phyloP scores from a whole-genome alignment of 345 rosid genomes.

The Xanthoceras sorbifolium region DNA sequence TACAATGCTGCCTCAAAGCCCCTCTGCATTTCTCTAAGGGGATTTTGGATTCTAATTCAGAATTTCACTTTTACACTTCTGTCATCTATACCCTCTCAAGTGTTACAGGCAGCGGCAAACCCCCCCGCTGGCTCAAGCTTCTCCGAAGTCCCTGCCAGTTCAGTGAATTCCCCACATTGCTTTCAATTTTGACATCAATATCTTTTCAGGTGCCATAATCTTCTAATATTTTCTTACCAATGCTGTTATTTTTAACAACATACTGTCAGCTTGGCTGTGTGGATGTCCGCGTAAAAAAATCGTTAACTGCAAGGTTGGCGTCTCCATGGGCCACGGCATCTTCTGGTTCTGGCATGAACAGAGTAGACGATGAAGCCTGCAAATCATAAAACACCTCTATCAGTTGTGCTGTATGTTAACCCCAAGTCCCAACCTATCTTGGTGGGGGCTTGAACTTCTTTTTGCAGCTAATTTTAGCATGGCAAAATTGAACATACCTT shows the following conservation, averaged over 20 bases:
- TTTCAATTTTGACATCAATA: neutral
- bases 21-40: slow-evolving; percentile 11
- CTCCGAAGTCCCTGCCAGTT: neutral
- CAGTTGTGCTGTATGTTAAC: neutral
- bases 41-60: slow-evolving; percentile 10
- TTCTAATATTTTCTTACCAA: slow-evolving; percentile 7
- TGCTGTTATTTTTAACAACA: slow-evolving; percentile 10
- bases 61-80: slow-evolving; percentile 25
- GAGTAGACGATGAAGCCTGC: slow-evolving; percentile 81
- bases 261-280: slow-evolving; percentile 23
- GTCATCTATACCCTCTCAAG: slow-evolving; percentile 23
- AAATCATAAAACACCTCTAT: slow-evolving; percentile 9
- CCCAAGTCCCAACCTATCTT: neutral
- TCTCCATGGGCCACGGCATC: slow-evolving; percentile 98
- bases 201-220: slow-evolving; percentile 9
- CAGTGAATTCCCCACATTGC: neutral
- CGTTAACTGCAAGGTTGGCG: slow-evolving; percentile 80
- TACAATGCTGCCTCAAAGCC: slow-evolving; percentile 16
- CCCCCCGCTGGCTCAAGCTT: neutral
- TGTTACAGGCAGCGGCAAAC: slow-evolving; percentile 17
- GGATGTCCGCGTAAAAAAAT: slow-evolving; percentile 69
- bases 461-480: neutral
- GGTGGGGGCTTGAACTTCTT: neutral
- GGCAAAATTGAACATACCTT: slow-evolving; percentile 46
- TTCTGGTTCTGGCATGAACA: slow-evolving; percentile 92